phyloP scores from a whole-genome alignment of 441 rosid species.

The Viola pubescens region DNA sequence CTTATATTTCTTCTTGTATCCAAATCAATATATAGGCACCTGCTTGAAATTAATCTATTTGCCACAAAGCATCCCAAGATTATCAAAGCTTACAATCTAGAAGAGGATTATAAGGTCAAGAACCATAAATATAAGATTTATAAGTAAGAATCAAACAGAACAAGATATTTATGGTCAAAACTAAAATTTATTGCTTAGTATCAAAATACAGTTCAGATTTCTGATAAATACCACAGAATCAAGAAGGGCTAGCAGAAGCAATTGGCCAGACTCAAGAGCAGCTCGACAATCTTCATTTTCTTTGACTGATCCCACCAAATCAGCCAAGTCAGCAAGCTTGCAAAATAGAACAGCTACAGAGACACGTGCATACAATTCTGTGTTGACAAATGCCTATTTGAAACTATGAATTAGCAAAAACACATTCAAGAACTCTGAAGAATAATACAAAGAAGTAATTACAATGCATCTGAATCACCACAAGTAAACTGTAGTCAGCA shows the following conservation, averaged over 20 bases:
- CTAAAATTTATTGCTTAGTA: too few relatives aligned
- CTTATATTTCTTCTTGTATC: too few relatives aligned
- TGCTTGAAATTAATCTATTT: too few relatives aligned
- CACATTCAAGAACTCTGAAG: constrained; percentile 2
- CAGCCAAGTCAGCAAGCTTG: constrained; percentile 62
- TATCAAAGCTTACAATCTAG: too few relatives aligned
- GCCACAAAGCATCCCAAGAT: too few relatives aligned
- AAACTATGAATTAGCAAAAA: constrained; percentile 16
- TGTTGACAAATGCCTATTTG: constrained; percentile 72
- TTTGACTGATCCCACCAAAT: constrained; percentile 34
- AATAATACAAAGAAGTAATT: constrained; percentile 1
- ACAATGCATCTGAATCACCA: constrained; percentile 7
- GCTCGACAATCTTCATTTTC: constrained; percentile 41
- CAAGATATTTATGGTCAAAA: neutral
- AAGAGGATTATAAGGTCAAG: neutral
- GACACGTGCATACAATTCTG: constrained; percentile 90
- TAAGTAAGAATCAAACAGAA: neutral
- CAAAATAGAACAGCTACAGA: constrained; percentile 74
- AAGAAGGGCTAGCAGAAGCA: constrained; percentile 79
- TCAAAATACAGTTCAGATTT: neutral
- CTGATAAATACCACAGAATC: constrained; percentile 59
- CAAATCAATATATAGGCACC: too few relatives aligned
- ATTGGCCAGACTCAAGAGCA: constrained; percentile 72
- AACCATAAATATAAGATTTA: neutral
- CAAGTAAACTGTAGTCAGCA: neutral